Evolutionary conservation across 768 basidiomycete species (phyloP).

Genomic region (Trichaptum fuscoviolaceum): DNA sequence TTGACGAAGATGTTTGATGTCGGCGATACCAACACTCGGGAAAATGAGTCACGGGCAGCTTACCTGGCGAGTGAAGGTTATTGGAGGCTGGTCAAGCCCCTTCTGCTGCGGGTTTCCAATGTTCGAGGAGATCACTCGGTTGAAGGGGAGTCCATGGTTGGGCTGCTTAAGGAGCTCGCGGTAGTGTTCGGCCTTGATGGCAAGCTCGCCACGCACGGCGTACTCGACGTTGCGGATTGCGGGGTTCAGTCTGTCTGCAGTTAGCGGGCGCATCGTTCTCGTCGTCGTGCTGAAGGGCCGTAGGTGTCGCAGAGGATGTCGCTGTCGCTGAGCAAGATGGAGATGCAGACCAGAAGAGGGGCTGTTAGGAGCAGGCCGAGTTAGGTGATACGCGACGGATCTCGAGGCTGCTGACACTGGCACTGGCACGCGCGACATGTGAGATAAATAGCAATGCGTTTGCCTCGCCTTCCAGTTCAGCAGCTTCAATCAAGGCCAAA

Average conservation of each 20-base stretch:
- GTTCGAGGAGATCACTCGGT: conserved; percentile 87
- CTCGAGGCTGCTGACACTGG: conserved; percentile 1
- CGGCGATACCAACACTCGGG: not conserved
- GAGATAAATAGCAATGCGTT: not conserved
- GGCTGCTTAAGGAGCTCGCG: conserved; percentile 61
- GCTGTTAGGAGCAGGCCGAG: not conserved
- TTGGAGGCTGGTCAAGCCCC: conserved; percentile 86
- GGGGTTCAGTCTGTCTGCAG: conserved; percentile 73
- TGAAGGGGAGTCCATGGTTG: conserved; percentile 68
- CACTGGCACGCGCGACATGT: not conserved
- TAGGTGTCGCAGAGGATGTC: not conserved
- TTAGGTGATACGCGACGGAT: conserved; percentile 1
- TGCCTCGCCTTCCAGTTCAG: not conserved
- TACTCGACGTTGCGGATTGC: conserved; percentile 86
- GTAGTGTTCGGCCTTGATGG: conserved; percentile 86
- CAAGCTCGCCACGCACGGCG: conserved; percentile 95
- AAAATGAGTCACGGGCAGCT: conserved; percentile 16
- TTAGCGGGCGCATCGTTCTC: conserved; percentile 34
- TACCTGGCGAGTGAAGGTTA: conserved; percentile 92
- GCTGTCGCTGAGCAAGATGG: not conserved
- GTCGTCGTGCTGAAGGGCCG: not conserved
- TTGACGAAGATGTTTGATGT: not conserved
- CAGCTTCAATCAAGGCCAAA: not conserved
- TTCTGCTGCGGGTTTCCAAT: conserved; percentile 98
- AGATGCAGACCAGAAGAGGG: not conserved